Base-by-base conservation (phyloP, 2,329 filamentous ascomycete species). In the Colletotrichum siamense region DNA sequence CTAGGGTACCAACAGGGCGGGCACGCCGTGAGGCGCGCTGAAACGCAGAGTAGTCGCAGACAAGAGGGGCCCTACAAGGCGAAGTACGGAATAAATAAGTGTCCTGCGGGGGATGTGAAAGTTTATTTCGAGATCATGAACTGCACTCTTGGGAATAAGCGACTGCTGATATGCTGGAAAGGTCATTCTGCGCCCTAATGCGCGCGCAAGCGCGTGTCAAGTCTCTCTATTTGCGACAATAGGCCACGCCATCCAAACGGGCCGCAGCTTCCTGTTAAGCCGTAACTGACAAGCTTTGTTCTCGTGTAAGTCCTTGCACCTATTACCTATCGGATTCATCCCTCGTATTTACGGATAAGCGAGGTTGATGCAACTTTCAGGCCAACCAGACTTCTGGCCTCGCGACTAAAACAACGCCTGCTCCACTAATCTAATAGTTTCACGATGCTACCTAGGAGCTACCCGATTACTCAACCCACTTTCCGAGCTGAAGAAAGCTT, bases 21-120 rank as follows among this genome's bases (percentile, higher is more conserved):
- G 49, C n/a, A 65, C 26, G 49, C 32, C 59, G 66, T 39, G 59
- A 65, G 15, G 32, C 44, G 26, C 13, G n/a, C 52, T 75, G 73
- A 75, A 71, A 71, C 73, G 62, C 36, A 30, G 36, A 67, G 9
- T 13, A 28, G 73, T 71, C 32, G 62, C 73, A 67, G 68, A 52
- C 61, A 4, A 9, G 62, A 71, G 61, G 68, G 68, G 34, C 73
- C 8, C 36, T 28, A 16, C 13, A 63, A 16, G 34, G 18, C 36
- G 34, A 32, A 16, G 24, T 39, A 62, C 10, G 32, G 22, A 24
- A 36, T 30, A 70, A 30, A n/a, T 49, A 62, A 30, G 55, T 49
- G 24, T 32, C 55, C 67, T 62, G 34, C 57, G 55, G 32, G 66
- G 36, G 18, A 52, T 62, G n/a, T 10, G 26, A 70, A 70, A 70